A percentile compares a stretch with the other conserved stretches of the same genome.
Conservation (phyloP, 805 yeast genomes). For the Wickerhamiella shivajii region DNA sequence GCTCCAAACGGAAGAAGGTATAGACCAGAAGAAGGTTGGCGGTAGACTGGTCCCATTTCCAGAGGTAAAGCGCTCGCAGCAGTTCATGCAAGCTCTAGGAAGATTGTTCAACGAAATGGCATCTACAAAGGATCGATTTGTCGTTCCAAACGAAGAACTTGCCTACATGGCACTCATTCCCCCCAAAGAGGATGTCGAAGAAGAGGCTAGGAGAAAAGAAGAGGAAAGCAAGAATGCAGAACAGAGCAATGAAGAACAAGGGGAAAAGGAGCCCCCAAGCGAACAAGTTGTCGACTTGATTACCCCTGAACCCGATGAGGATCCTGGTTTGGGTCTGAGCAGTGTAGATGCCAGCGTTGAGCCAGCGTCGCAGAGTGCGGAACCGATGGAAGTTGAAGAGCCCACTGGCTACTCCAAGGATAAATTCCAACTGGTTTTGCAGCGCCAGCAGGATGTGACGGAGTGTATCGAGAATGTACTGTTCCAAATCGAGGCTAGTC, state of each 20-base stretch:
- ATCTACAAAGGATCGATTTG: constrained; percentile 43
- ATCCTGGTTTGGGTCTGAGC: background rate
- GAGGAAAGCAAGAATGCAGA: background rate
- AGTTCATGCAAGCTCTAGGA: constrained; percentile 61
- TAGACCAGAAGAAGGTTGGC: constrained; percentile 55
- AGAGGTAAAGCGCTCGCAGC: constrained; percentile 70
- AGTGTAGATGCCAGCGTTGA: background rate
- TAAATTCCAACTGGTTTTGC: constrained; percentile 12
- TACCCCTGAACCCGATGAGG: background rate
- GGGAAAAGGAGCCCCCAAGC: background rate
- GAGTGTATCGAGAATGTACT: constrained; percentile 93
- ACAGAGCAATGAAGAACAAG: background rate
- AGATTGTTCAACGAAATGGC: constrained; percentile 59
- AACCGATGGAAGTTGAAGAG: background rate
- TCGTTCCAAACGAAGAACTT: constrained; percentile 68
- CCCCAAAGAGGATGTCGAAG: constrained; percentile 21
- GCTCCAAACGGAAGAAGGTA: constrained; percentile 20
- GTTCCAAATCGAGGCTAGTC: constrained; percentile 79
- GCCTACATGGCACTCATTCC: constrained; percentile 68
- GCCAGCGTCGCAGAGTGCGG: background rate
- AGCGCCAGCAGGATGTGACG: constrained; percentile 87
- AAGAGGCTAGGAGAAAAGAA: constrained; percentile 7
- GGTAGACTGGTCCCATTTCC: constrained; percentile 67
- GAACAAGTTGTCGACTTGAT: too few species aligned
- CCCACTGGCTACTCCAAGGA: background rate